Evolutionary conservation across 768 basidiomycete genomes (phyloP).

Genomic region (Wakefieldia striispora): DNA sequence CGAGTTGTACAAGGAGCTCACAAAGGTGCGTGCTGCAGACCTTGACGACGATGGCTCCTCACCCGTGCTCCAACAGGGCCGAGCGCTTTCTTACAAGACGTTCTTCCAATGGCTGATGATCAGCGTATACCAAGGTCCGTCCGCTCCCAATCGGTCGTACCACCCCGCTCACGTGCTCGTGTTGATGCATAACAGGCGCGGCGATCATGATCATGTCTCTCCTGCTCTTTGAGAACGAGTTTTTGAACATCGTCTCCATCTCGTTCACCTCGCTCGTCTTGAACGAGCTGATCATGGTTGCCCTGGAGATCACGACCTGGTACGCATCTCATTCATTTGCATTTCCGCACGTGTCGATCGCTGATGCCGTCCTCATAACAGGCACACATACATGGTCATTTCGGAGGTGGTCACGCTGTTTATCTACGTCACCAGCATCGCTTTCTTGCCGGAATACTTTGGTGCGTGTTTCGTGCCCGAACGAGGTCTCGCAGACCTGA

Average conservation of each 20-base stretch:
- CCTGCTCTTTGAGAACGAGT: constrained; percentile 94
- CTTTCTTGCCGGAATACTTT: constrained; percentile 95
- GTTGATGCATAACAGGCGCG: too few species aligned
- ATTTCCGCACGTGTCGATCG: too few species aligned
- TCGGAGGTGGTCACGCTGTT: constrained; percentile 86
- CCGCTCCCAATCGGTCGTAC: not conserved
- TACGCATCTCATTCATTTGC: constrained; percentile 30
- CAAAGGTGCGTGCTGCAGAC: constrained; percentile 62
- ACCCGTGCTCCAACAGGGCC: constrained; percentile 56
- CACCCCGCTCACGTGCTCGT: not conserved
- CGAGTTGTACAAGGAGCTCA: constrained; percentile 95
- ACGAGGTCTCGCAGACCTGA: too few species aligned
- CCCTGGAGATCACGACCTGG: constrained; percentile 97
- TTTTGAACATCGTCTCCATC: constrained; percentile 96
- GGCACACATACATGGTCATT: constrained; percentile 95
- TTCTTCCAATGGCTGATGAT: constrained; percentile 99
- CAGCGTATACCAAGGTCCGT: constrained; percentile 90
- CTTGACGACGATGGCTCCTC: too few species aligned
- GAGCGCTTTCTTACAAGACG: constrained; percentile 93
- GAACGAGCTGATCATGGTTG: constrained; percentile 99
- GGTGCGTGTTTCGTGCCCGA: too few species aligned
- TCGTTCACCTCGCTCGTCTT: constrained; percentile 95
- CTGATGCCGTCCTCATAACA: constrained; percentile 24
- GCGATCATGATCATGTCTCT: constrained; percentile 99
- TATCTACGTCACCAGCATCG: constrained; percentile 88